Evolutionary conservation across 2,329 filamentous ascomycete genomes (phyloP), one percentile per base, ranked within the genome.

Genomic region (Calonectria hawksworthii): DNA sequence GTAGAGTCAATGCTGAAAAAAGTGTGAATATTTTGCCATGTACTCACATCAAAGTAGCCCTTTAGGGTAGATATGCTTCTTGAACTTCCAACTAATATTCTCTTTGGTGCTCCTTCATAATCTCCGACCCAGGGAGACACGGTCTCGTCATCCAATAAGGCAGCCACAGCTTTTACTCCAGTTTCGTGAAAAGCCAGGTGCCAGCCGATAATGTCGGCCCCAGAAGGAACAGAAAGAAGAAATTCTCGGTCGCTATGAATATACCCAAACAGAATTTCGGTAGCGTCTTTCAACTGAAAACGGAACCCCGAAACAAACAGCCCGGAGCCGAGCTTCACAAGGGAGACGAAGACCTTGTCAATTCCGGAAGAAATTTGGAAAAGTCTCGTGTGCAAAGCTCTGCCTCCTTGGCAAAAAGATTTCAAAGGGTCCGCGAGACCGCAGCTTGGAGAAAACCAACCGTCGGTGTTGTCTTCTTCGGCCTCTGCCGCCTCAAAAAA

Each of bases 111-210:
- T 0, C 32, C 10, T 3, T 50, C 56, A 18, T 74, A 9, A 21
- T 76, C 74, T 1, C 74, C 75, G 1, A 51, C 41, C 75, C 75
- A 77, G 6, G 16, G 16, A 14, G 74, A 76, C 14, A 68, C 9
- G 6, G 36, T 50, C 11, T 56, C 61, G 1, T 76, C 65, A 3
- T 18, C 47, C 28, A 54, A 47, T 3, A 76, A 2, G 0, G 66
- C 68, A 5, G 75, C 68, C 18, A 77, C 14, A 1, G 71, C 75
- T 28, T 41, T 47, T 26, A 76, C 61, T 16, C 74, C 74, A 2
- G 28, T 16, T 47, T 18, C 23, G 11, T 76, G 67, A 16, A 73
- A 41, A 1, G 75, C 75, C 2, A 76, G 3, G 1, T 73, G 68
- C 70, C 70, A 77, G 2, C 74, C 74, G 1, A 54, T 30, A n/a